Percentiles rank a stretch among this genome's conserved stretches.
Evolutionary conservation across 2,329 filamentous ascomycete species (phyloP).

Genomic region (Aspergillus sp.): DNA sequence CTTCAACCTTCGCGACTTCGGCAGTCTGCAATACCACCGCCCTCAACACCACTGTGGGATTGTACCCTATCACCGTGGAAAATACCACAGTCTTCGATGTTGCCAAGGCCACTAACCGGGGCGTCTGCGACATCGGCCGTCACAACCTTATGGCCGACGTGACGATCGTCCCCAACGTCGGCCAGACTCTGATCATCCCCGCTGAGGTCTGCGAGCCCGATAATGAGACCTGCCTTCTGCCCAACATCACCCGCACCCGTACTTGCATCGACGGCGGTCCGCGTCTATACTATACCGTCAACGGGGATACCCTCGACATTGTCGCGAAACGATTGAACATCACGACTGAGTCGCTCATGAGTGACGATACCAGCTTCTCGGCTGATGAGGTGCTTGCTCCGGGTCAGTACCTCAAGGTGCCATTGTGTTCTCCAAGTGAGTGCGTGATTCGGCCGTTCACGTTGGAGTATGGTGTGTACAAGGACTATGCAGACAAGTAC

Average conservation of each 20-base stretch:
- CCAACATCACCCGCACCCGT: constrained; percentile 4
- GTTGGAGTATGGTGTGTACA: constrained; percentile 20
- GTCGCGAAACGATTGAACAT: constrained; percentile 20
- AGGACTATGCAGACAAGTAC: constrained; percentile 20
- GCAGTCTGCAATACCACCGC: constrained; percentile 10
- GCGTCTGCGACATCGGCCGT: constrained; percentile 18
- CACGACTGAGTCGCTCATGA: constrained; percentile 12
- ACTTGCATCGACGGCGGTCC: constrained; percentile 22
- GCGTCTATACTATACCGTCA: constrained; percentile 21
- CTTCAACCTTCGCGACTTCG: background rate
- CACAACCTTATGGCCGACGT: constrained; percentile 22
- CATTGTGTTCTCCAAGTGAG: constrained; percentile 14
- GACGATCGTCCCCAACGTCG: constrained; percentile 17
- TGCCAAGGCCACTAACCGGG: constrained; percentile 12
- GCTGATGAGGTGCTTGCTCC: background rate
- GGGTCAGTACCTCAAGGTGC: constrained; percentile 18
- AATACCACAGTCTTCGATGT: constrained; percentile 13
- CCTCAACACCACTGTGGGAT: constrained; percentile 10
- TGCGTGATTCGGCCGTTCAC: constrained; percentile 17
- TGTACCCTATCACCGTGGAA: constrained; percentile 3
- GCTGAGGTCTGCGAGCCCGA: constrained; percentile 18
- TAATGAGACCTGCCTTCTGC: constrained; percentile 16
- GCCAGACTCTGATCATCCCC: constrained; percentile 18
- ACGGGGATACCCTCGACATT: constrained; percentile 17
- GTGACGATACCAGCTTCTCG: background rate